A percentile compares a stretch with the other conserved stretches of the same genome.
Evolutionary conservation across 345 rosid genomes (phyloP).

Genomic region (Turnera subulata): DNA sequence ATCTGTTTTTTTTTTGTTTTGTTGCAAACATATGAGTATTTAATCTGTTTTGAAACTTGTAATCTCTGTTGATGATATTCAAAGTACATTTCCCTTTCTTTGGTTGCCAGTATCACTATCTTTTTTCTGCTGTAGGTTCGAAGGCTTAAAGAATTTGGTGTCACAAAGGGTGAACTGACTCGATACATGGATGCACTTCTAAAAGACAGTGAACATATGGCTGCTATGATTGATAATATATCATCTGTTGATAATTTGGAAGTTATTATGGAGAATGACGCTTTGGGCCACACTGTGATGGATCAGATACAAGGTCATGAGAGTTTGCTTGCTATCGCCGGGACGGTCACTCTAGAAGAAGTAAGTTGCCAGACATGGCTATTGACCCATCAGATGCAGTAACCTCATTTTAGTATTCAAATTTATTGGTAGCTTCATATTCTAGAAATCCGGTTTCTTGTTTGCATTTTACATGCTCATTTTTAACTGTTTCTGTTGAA

Average conservation of each 20-base stretch:
- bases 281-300: slow-evolving; percentile 93
- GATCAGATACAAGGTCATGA: slow-evolving; percentile 97
- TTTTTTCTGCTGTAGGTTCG: slow-evolving; percentile 57
- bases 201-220: slow-evolving; percentile 97
- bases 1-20: no score
- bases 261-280: slow-evolving; percentile 97
- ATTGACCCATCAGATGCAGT: no score
- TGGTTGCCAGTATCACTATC: slow-evolving; percentile 6
- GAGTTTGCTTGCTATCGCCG: slow-evolving; percentile 80
- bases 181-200: slow-evolving; percentile 96
- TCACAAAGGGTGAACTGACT: slow-evolving; percentile 91
- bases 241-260: slow-evolving; percentile 99
- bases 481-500: no score
- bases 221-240: slow-evolving; percentile 96
- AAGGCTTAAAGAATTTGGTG: slow-evolving; percentile 98
- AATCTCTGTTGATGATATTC: background rate
- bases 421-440: slow-evolving; percentile 1
- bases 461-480: background rate
- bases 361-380: slow-evolving; percentile 32
- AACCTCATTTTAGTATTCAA: slow-evolving; percentile 3
- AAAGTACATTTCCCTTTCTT: background rate
- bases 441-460: background rate
- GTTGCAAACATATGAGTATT: background rate
- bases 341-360: slow-evolving; percentile 90
- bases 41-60: background rate